Base-by-base conservation (phyloP, 129 eudicot species). In the Erigeron canadensis region DNA sequence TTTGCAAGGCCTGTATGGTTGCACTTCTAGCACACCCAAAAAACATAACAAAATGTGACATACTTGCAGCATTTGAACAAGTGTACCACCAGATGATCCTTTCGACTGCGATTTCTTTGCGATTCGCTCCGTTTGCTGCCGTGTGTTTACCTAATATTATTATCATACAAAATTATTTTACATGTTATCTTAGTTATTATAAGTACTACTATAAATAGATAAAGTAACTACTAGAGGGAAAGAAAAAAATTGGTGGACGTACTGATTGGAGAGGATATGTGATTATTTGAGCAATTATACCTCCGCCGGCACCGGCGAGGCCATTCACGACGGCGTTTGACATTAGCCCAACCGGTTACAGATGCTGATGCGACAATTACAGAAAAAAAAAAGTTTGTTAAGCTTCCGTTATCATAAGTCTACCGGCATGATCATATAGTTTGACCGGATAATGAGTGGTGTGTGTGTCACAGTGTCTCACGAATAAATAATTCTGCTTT, bases 191-290 rank as follows among this genome's bases (percentile, higher is more conserved):
- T 43, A 34, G 18, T 17, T 69, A 41, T n/a, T 48, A 23, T 46
- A 1, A 39, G 5, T 42, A 43, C 22, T 5, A 53, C 4, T 39
- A 64, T 37, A 23, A 23, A 69, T 12, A 69, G 63, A 51, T 28
- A 38, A 5, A 47, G 22, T 23, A 3, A 50, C 23, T n/a, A 21
- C 46, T 17, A 13, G 63, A 34, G 15, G 4, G 22, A 53, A 42
- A 16, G 37, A 42, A 45, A 4, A 7, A 55, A 5, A 47, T 65
- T 9, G 34, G 65, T 28, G 34, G 34, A 28, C 34, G 34, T 83
- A 89, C 99, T 83, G 99, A 84, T 77, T 89, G 99, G 16, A 94
- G 97, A 70, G 99, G 99, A 75, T 94, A 94, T 28, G 99, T 87
- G 79, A 94, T 74, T 65, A 89, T 84, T 75, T 89, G 99, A 71